Base-by-base conservation (phyloP, 129 eudicot species). In the Tagetes erecta region DNA sequence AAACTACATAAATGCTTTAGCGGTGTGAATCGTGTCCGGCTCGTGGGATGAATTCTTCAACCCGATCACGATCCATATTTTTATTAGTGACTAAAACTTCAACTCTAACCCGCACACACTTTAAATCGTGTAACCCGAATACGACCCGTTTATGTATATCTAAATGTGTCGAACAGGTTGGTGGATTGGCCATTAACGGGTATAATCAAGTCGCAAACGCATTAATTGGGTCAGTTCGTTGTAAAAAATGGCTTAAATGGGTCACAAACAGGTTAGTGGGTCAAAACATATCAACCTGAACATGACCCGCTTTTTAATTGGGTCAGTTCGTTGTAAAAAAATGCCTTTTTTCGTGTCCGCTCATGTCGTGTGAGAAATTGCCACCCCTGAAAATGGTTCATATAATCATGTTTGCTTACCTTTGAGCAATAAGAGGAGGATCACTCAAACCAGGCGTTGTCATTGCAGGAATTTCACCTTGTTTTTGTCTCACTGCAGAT, bases 361-460 rank as follows among this genome's bases (percentile, higher is more conserved):
- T 20, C 27, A 20, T 20, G 27, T 20, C 27, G 27, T 20, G 27
- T 20, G 27, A 20, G 27, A 20, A 20, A 20, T 20, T 20, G 27
- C 27, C 27, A 20, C 27, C 27, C 27, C 27, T 20, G 27, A 20
- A 20, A 20, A 20, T 20, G 27, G 27, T 20, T 20, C 27, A 20
- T 20, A 20, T 20, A 20, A 20, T 78, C 63, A 52, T 41, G 59
- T 53, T 34, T 64, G 59, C 51, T 72, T 72, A 79, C 83, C 83
- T 72, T 73, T 79, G 74, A 30, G 83, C 83, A n/a, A 79, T 74
- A 56, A 79, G 78, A 42, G 83, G 83, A 39, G 78, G 49, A 79
- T 72, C 83, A 1, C 51, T 72, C 53, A 69, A 79, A 30, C 74
- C 34, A 20, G 70, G 3, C 14, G 74, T 79, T 10, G 78, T 56